A percentile compares a stretch with the other conserved stretches of the same genome.
These are phyloP conservation scores for Xerocomus amazonicus DNA, from an alignment of 1,284 basidiomycete genomes.

Conservation along the genomic window DNA sequence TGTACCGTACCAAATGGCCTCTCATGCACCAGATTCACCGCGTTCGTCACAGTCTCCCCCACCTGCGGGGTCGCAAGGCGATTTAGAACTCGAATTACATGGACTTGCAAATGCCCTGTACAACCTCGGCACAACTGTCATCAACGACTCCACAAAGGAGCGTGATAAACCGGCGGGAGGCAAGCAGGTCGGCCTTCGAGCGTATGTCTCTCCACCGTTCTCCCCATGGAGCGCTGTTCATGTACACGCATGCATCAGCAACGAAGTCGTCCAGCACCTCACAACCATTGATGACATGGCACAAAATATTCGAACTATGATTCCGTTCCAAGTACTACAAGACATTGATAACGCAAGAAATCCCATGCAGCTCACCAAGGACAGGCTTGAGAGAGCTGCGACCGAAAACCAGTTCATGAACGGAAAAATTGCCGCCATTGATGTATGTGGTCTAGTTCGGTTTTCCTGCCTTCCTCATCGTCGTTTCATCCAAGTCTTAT, in stretches of 20 bases:
- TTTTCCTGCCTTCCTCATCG: background rate
- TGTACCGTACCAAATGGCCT: too few relatives aligned
- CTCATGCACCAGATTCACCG: constrained; percentile 64
- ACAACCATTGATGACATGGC: constrained; percentile 62
- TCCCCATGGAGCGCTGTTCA: constrained; percentile 1
- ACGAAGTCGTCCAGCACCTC: constrained; percentile 66
- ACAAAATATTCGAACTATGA: constrained; percentile 53
- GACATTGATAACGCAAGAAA: constrained; percentile 78
- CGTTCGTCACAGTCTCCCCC: constrained; percentile 66
- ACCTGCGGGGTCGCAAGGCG: constrained; percentile 63
- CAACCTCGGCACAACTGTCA: constrained; percentile 73
- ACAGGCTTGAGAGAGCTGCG: constrained; percentile 72
- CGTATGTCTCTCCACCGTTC: constrained; percentile 40
- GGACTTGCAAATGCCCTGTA: constrained; percentile 72
- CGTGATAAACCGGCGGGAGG: constrained; percentile 60
- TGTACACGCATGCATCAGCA: constrained; percentile 38
- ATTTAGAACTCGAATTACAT: constrained; percentile 69
- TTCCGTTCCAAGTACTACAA: constrained; percentile 67
- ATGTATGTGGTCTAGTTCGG: constrained; percentile 42
- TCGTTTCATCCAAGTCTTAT: constrained; percentile 27
- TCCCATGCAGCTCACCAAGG: constrained; percentile 74
- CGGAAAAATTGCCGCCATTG: constrained; percentile 76
- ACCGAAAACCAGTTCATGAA: constrained; percentile 89
- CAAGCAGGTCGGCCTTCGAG: constrained; percentile 67
- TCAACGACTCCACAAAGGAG: constrained; percentile 75